Evolutionary conservation across 2,329 filamentous ascomycete genomes (phyloP), one percentile per base, ranked within the genome.

Genomic region (Fusarium sarcochroum): DNA sequence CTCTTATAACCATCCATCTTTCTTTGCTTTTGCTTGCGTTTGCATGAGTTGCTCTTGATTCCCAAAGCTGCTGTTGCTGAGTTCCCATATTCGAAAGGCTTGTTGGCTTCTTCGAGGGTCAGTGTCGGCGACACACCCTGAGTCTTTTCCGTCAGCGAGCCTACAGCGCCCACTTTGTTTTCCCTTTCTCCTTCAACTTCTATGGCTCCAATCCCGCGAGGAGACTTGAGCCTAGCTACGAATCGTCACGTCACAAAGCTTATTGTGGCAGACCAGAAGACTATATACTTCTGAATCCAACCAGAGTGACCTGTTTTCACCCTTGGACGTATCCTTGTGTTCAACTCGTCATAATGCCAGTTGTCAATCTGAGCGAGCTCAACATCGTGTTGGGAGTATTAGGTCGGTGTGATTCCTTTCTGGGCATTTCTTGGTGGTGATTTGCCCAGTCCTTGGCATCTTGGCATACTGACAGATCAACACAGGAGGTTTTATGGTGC

Each of bases 301-400:
- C 47, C 35, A 7, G 27, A 40, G 42, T 45, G 34, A 45, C 50
- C 34, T 61, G 56, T 45, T 44, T 13, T 23, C 8, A 32, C 10
- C 25, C 13, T 25, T 47, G n/a, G 25, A 25, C 10, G 40, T 2
- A 60, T 34, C 60, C 21, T 38, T 45, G 27, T 11, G 20, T 30
- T 11, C 11, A 14, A 57, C 5, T 27, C 42, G 20, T 17, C 38
- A 66, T 37, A 17, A 71, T 71, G 69, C 69, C 68, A 17, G 35
- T 49, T 6, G 79, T 86, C 48, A 82, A 84, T 45, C 70, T 85
- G 14, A 85, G 81, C 47, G 84, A 86, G 68, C 80, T 87, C 58
- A 87, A 87, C 68, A 79, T 86, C n/a, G 83, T 86, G 41, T 75
- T 83, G 34, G 76, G 79, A 10, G 74, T 85, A 6, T 70, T 85